Evolutionary conservation across 169 alveolate species (phyloP), one percentile per base, ranked within the genome.

Genomic region (Hepatocystis sp.): DNA sequence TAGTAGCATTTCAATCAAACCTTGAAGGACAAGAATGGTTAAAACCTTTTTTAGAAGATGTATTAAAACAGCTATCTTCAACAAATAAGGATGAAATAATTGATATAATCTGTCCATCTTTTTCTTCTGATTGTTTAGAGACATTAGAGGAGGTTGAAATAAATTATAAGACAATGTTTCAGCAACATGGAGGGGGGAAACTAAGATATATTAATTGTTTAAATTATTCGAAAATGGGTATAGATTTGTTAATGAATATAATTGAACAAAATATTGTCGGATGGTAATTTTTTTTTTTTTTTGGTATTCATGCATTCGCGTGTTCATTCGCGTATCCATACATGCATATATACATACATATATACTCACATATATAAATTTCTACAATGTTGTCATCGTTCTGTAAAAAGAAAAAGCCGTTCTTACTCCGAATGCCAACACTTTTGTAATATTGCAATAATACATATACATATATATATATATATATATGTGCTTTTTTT

Each of bases 111-210:
- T 55, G 86, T 23, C 86, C 86, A 27, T 71, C 86, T 23, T 71
- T 71, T 58, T 71, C 86, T 21, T 61, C 76, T 40, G 86, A 71
- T 47, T 71, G 86, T 23, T 56, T 71, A 61, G 86, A 71, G 49
- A 71, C 86, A 1, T 15, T 71, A 19, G 86, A 71, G 27, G 86
- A 71, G 40, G 56, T 71, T 39, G 28, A 71, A 71, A 71, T 71
- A 2, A 39, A 28, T 44, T 71, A 71, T 42, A 30, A 47, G 23
- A 51, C 53, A 23, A 23, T 56, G 39, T 71, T 71, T 47, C 86
- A 28, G 25, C 15, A 56, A 23, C 13, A 71, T 71, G 53, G 64
- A 11, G 56, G 56, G 21, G 86, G 76, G 1, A 28, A 61, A 2
- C 52, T 71, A 13, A 58, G 86, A 71, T 71, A 71, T 34, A 71